These are phyloP conservation scores for Plasmodium ovale DNA, from an alignment of 169 alveolate species.

Conservation along the genomic window DNA sequence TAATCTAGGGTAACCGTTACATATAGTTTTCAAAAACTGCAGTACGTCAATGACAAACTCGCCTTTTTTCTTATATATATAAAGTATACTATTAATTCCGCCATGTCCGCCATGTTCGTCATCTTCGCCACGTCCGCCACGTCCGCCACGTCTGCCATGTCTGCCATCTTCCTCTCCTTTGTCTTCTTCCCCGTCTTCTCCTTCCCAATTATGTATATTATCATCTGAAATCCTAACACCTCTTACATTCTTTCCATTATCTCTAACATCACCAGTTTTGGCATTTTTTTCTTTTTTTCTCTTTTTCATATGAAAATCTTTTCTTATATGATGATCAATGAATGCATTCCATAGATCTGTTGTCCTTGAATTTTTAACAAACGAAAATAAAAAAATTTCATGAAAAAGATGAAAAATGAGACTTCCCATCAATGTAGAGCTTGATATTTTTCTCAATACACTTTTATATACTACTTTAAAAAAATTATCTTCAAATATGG, in stretches of 20 bases:
- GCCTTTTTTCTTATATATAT: slow-evolving; percentile 67
- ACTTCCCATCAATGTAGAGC: slow-evolving; percentile 50
- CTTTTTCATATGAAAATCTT: slow-evolving; percentile 29
- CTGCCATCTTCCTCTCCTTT: not conserved
- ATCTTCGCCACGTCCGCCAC: not conserved
- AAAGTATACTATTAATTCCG: slow-evolving; percentile 5
- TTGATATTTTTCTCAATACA: slow-evolving; percentile 41
- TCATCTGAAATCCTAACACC: not conserved
- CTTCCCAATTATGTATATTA: not conserved
- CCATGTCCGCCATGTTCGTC: not conserved
- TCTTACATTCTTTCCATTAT: not conserved
- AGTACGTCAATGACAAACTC: slow-evolving; percentile 53
- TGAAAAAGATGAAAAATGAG: slow-evolving; percentile 72
- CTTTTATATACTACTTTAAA: slow-evolving; percentile 13
- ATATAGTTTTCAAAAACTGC: slow-evolving; percentile 22
- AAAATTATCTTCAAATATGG: slow-evolving; percentile 53
- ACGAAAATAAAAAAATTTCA: slow-evolving; percentile 26
- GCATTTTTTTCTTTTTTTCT: not conserved
- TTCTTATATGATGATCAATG: slow-evolving; percentile 56
- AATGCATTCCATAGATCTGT: slow-evolving; percentile 71
- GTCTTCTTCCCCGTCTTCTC: not conserved
- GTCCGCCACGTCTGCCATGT: not conserved
- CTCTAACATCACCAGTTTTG: not conserved
- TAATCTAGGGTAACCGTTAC: slow-evolving; percentile 44
- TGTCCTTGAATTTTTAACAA: slow-evolving; percentile 54